Evolutionary conservation across 1,284 basidiomycete species (phyloP).

Genomic region (Ustilago xerochloae): DNA sequence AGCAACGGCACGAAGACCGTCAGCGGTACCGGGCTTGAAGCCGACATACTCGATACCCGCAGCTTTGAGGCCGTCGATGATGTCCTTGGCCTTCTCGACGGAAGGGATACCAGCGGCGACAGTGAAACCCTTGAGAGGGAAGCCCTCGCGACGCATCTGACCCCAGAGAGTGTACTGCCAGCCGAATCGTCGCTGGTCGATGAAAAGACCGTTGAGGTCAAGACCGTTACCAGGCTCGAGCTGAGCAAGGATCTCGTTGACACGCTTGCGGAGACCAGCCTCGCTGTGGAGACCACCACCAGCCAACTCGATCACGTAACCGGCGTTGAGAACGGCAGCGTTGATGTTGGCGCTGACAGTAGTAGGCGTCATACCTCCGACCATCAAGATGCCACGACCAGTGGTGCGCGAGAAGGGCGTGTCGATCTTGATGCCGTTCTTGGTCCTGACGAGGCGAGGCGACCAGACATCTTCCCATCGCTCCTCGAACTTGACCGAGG

Average conservation of each 20-base stretch:
- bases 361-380: constrained; percentile 83
- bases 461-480: constrained; percentile 91
- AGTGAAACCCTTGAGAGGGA: constrained; percentile 96
- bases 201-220: constrained; percentile 94
- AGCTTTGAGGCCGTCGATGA: constrained; percentile 82
- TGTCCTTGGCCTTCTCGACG: constrained; percentile 92
- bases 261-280: constrained; percentile 85
- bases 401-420: constrained; percentile 94
- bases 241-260: constrained; percentile 69
- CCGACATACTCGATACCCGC: constrained; percentile 90
- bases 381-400: constrained; percentile 97
- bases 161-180: constrained; percentile 99
- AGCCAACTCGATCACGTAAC: constrained; percentile 94
- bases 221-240: constrained; percentile 72
- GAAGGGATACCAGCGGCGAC: constrained; percentile 94
- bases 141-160: constrained; percentile 92
- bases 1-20: constrained; percentile 95
- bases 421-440: constrained; percentile 73
- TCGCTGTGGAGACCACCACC: constrained; percentile 97
- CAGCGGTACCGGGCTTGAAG: constrained; percentile 97
- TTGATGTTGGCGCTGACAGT: constrained; percentile 64
- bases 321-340: constrained; percentile 85
- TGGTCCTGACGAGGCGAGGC: constrained; percentile 85
- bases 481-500: constrained; percentile 79
- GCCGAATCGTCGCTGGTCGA: constrained; percentile 93